Percentiles rank a stretch among this genome's conserved stretches.
These are phyloP conservation scores for Ogataea minuta DNA, from an alignment of 805 yeast species.

Conservation along the genomic window DNA sequence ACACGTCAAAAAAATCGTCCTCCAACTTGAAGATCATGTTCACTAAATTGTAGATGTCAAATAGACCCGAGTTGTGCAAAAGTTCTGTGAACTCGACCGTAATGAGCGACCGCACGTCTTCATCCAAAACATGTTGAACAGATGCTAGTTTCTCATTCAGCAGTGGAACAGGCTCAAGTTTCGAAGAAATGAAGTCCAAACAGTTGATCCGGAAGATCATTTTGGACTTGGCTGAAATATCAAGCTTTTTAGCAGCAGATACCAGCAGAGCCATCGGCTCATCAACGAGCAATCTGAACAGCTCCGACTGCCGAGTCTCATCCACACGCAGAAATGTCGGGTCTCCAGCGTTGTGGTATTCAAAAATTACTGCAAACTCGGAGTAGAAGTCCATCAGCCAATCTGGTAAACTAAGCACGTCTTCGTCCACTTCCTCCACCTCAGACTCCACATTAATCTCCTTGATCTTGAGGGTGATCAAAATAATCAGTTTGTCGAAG, in stretches of 20 bases:
- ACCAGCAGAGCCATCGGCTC: conserved; percentile 44
- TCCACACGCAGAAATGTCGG: conserved; percentile 43
- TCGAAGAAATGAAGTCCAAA: conserved; percentile 55
- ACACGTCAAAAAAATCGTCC: conserved; percentile 57
- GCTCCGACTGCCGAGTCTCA: conserved; percentile 33
- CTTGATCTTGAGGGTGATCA: conserved; percentile 39
- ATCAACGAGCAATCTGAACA: conserved; percentile 44
- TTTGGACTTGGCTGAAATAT: conserved; percentile 28
- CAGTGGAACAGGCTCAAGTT: conserved; percentile 47
- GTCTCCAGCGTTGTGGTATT: conserved; percentile 33
- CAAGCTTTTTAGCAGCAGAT: conserved; percentile 20
- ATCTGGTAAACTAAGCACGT: conserved; percentile 72
- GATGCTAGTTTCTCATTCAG: conserved; percentile 38
- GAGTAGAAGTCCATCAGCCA: conserved; percentile 71
- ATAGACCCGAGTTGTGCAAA: conserved; percentile 51
- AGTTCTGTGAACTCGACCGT: conserved; percentile 46
- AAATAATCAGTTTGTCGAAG: conserved; percentile 39
- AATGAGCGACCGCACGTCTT: conserved; percentile 39
- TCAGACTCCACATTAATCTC: conserved; percentile 30
- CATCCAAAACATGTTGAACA: conserved; percentile 35
- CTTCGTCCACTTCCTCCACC: conserved; percentile 41
- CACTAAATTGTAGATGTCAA: conserved; percentile 59
- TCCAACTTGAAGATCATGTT: conserved; percentile 70
- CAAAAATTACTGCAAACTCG: conserved; percentile 58
- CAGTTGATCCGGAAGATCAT: conserved; percentile 55